A percentile compares a stretch with the other conserved stretches of the same genome.
Conservation (phyloP, 1,284 basidiomycete genomes). For the Cystobasidium sp. region DNA sequence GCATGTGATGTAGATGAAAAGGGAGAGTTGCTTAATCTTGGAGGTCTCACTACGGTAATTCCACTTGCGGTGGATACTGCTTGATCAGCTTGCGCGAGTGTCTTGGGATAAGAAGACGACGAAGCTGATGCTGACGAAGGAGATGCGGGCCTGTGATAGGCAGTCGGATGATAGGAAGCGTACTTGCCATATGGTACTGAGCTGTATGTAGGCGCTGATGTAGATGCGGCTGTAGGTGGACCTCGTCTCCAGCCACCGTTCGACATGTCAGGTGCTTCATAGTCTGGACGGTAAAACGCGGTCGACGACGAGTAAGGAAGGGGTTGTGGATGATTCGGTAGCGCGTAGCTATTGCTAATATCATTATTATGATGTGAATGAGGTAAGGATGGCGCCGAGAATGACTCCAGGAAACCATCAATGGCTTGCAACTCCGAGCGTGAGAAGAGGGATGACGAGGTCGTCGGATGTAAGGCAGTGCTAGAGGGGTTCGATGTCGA, state of each 20-base stretch:
- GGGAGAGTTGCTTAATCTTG: conserved; percentile 13
- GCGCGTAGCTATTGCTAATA: not conserved
- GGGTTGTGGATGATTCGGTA: not conserved
- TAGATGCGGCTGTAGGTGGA: conserved; percentile 1
- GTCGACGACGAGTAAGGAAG: conserved; percentile 17
- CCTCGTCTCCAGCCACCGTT: not conserved
- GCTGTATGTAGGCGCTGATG: conserved; percentile 1
- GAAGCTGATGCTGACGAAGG: conserved; percentile 14
- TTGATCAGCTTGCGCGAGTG: conserved; percentile 6
- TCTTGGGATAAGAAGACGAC: conserved; percentile 2
- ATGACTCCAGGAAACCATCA: conserved; percentile 37
- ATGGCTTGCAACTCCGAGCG: conserved; percentile 33
- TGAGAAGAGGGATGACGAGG: conserved; percentile 29
- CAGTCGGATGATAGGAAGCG: conserved; percentile 1
- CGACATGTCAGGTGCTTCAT: not conserved
- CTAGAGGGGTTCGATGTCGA: not conserved
- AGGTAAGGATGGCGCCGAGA: not conserved
- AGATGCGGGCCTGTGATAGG: not conserved
- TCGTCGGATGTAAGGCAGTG: not conserved
- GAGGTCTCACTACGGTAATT: not conserved
- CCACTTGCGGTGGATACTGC: not conserved
- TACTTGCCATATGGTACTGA: conserved; percentile 9
- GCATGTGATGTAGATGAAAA: conserved; percentile 15
- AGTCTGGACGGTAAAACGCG: conserved; percentile 8
- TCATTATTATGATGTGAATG: not conserved